Conservation (phyloP, 2,329 filamentous ascomycete species). For the Fusarium begoniae region DNA sequence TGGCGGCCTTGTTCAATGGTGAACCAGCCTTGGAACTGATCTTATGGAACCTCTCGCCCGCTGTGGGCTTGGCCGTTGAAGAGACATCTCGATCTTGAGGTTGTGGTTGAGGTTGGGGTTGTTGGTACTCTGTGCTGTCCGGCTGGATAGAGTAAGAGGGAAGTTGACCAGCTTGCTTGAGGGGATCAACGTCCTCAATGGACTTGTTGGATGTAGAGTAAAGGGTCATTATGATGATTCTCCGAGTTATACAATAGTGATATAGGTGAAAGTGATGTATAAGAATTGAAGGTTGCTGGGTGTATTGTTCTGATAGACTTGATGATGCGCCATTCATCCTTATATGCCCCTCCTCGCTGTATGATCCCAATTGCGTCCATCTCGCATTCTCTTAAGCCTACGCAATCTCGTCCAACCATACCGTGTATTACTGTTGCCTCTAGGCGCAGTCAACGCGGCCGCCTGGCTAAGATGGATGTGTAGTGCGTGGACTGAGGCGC, state of each 20-base stretch:
- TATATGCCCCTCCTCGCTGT: slow-evolving; percentile 24
- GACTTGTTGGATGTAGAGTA: slow-evolving; percentile 23
- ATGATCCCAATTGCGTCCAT: background rate
- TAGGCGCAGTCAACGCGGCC: slow-evolving; percentile 11
- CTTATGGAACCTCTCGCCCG: slow-evolving; percentile 70
- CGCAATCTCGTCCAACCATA: slow-evolving; percentile 16
- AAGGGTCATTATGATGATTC: slow-evolving; percentile 18
- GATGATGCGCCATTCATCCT: background rate
- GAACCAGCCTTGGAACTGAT: slow-evolving; percentile 71
- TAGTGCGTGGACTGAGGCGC: slow-evolving; percentile 15
- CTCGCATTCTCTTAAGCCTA: slow-evolving; percentile 28
- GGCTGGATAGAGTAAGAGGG: slow-evolving; percentile 31
- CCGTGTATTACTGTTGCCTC: background rate
- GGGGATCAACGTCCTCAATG: slow-evolving; percentile 31
- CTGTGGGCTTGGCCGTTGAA: slow-evolving; percentile 44
- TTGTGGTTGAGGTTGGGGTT: background rate
- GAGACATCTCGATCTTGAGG: background rate
- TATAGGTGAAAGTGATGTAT: background rate
- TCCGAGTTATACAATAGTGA: background rate
- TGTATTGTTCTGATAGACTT: background rate
- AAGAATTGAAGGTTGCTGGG: background rate
- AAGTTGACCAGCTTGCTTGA: slow-evolving; percentile 36
- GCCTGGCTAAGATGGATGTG: slow-evolving; percentile 6
- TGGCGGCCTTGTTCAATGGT: slow-evolving; percentile 74
- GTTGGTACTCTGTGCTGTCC: slow-evolving; percentile 5